These are phyloP conservation scores for Naematelia encephala DNA, from an alignment of 768 basidiomycete species.

Conservation along the genomic window DNA sequence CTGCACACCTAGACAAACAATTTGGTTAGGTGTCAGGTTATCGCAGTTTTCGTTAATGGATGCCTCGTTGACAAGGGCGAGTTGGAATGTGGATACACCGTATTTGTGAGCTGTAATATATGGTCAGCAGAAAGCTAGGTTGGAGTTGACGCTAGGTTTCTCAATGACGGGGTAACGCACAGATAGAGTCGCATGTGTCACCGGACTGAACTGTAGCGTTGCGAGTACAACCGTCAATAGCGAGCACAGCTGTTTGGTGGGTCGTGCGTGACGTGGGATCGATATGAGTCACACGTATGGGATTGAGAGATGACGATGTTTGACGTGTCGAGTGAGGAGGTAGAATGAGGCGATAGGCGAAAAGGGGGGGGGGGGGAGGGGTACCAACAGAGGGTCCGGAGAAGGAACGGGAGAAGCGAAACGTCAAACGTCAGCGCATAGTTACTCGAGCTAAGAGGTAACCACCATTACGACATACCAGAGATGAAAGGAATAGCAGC, in stretches of 20 bases:
- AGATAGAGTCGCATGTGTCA: constrained; percentile 69
- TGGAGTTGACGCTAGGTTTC: too few species aligned
- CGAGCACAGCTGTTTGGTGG: constrained; percentile 24
- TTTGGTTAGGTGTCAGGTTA: constrained; percentile 61
- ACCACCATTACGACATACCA: constrained; percentile 50
- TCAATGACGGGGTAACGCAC: constrained; percentile 25
- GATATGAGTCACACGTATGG: too few species aligned
- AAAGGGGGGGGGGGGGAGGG: background rate
- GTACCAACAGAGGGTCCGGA: background rate
- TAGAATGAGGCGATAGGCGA: constrained; percentile 2
- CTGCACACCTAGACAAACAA: constrained; percentile 62
- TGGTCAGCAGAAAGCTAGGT: too few species aligned
- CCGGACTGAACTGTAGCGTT: constrained; percentile 59
- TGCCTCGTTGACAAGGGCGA: constrained; percentile 61
- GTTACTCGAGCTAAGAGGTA: background rate
- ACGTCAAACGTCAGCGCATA: too few species aligned
- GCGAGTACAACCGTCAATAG: constrained; percentile 58
- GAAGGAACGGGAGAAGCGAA: too few species aligned
- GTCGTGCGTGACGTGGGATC: background rate
- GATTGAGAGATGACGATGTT: background rate
- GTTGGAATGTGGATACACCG: constrained; percentile 63
- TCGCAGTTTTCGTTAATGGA: constrained; percentile 58
- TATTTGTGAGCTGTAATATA: constrained; percentile 33
- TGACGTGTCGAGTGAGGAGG: background rate
- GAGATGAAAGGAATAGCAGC: constrained; percentile 56